Evolutionary conservation across 2,329 filamentous ascomycete genomes (phyloP).

Genomic region (Aspergillus sp.): DNA sequence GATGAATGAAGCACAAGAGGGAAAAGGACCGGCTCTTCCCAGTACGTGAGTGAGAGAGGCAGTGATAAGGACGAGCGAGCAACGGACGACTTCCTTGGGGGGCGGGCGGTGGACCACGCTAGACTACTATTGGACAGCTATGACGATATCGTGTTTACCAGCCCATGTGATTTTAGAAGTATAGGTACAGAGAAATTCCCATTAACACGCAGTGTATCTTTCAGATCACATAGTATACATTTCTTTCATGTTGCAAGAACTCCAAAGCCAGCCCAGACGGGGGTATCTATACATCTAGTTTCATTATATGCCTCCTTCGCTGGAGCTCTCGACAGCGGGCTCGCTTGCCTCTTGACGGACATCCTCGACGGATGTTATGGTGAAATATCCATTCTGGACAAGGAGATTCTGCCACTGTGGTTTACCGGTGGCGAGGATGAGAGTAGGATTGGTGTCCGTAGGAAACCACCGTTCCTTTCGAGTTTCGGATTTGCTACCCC

Average conservation of each 20-base stretch:
- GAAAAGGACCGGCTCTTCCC: constrained; percentile 20
- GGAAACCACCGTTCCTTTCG: constrained; percentile 73
- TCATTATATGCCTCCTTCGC: constrained; percentile 17
- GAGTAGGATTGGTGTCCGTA: constrained; percentile 56
- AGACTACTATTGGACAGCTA: background rate
- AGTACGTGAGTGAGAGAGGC: background rate
- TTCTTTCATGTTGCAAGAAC: background rate
- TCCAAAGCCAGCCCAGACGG: background rate
- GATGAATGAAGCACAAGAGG: background rate
- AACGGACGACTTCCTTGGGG: background rate
- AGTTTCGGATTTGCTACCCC: constrained; percentile 65
- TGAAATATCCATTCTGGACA: constrained; percentile 33
- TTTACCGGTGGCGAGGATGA: constrained; percentile 64
- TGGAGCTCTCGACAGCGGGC: constrained; percentile 16
- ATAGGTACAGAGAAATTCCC: background rate
- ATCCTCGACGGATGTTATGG: constrained; percentile 21
- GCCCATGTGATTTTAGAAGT: background rate
- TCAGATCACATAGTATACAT: background rate
- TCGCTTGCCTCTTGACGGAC: constrained; percentile 15
- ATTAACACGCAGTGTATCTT: background rate
- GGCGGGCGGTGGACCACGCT: background rate
- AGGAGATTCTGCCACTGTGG: constrained; percentile 41
- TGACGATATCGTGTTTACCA: background rate
- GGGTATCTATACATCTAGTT: constrained; percentile 2
- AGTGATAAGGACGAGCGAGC: constrained; percentile 6